phyloP scores from a whole-genome alignment of 2,329 filamentous ascomycete species.

The Ceratocystis diversiconidia region DNA sequence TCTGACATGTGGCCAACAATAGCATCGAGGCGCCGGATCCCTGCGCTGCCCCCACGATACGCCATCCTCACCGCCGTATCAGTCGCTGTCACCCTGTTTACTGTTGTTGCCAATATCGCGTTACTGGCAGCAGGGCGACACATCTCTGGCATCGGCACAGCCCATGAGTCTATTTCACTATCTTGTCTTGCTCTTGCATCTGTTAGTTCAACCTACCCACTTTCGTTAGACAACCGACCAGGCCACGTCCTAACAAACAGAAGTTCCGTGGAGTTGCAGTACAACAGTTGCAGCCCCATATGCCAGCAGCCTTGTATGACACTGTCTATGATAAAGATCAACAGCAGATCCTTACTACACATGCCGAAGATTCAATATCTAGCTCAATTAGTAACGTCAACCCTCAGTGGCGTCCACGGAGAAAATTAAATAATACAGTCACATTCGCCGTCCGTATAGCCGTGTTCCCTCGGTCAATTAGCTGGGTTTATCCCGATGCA shows the following conservation, averaged over 20 bases:
- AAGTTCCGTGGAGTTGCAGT: conserved; percentile 5
- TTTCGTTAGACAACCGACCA: neutral
- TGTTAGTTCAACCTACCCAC: neutral
- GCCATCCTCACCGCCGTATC: neutral
- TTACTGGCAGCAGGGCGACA: neutral
- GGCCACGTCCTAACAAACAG: neutral
- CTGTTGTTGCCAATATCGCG: neutral
- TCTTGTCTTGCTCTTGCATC: neutral
- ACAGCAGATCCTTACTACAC: neutral
- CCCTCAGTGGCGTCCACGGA: neutral
- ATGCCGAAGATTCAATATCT: neutral
- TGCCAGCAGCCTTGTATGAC: neutral
- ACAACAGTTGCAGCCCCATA: neutral
- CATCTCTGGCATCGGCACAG: neutral
- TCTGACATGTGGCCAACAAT: neutral
- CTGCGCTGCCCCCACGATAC: neutral
- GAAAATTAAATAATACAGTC: neutral
- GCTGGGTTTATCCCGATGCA: conserved; percentile 1
- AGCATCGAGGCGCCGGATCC: neutral
- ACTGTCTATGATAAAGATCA: neutral
- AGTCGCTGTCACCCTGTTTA: neutral
- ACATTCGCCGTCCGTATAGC: neutral
- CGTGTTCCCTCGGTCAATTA: neutral
- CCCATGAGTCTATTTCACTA: neutral
- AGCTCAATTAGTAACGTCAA: neutral